A percentile compares a stretch with the other conserved stretches of the same genome.
phyloP scores from a whole-genome alignment of 441 rosid genomes.

The Syzygium syzygioides region DNA sequence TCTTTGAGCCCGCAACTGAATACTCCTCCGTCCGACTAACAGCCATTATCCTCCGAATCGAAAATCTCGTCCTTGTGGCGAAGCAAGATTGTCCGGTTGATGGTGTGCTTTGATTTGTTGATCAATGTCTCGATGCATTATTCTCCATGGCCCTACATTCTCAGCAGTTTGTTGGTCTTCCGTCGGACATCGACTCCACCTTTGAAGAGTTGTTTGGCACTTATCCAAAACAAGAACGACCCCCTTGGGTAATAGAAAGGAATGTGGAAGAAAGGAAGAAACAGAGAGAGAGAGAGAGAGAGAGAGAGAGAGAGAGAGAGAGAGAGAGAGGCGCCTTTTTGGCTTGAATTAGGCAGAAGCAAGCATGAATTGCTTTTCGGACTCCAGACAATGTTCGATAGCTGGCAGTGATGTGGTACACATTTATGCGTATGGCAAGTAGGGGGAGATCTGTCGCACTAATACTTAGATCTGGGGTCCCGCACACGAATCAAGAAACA shows the following conservation, averaged over 20 bases:
- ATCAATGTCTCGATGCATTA: not conserved
- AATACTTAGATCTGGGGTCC: not conserved
- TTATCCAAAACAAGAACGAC: not conserved
- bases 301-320: not conserved
- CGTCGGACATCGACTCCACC: not conserved
- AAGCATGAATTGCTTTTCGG: not conserved
- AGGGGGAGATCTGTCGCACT: not conserved
- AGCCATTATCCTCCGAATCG: not conserved
- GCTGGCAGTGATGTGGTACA: not conserved
- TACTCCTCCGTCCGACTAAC: not conserved
- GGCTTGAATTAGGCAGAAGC: not conserved
- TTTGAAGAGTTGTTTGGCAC: not conserved
- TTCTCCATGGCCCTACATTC: not conserved
- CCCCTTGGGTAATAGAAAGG: not conserved
- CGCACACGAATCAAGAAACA: not conserved
- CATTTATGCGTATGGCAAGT: not conserved
- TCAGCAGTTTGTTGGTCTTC: not conserved
- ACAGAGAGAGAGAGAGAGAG: no score
- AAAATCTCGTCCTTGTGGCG: not conserved
- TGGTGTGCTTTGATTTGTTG: not conserved
- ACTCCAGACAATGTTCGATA: not conserved
- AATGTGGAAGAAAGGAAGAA: not conserved
- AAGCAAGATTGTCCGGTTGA: not conserved
- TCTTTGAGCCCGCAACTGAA: not conserved
- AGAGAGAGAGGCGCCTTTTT: not conserved